A percentile compares a stretch with the other conserved stretches of the same genome.
Evolutionary conservation across 305 asterid species (phyloP).

Genomic region (Solanum hybrid): DNA sequence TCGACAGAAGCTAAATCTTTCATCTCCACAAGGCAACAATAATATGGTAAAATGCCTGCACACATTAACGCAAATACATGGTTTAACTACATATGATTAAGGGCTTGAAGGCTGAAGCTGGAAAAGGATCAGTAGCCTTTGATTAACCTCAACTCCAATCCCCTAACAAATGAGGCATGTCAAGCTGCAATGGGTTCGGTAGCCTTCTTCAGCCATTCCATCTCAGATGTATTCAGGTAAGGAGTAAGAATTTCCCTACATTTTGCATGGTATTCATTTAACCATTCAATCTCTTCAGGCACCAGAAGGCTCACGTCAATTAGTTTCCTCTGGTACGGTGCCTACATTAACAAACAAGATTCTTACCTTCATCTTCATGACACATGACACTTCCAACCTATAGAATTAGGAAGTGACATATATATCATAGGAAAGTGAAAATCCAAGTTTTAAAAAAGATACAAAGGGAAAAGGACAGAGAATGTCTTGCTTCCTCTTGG

Average conservation of each 20-base stretch:
- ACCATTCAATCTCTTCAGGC: slow-evolving; percentile 76
- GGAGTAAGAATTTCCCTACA: slow-evolving; percentile 71
- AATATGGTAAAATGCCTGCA: not conserved
- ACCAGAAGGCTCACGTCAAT: slow-evolving; percentile 57
- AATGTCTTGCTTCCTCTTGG: not conserved
- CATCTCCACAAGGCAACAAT: not conserved
- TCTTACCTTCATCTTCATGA: not conserved
- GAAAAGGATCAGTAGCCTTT: not conserved
- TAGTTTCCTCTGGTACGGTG: slow-evolving; percentile 80
- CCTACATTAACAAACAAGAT: slow-evolving; percentile 33
- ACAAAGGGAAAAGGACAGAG: not conserved
- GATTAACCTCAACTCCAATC: not conserved
- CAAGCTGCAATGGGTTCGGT: slow-evolving; percentile 51
- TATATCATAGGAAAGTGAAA: not conserved
- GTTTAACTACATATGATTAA: not conserved
- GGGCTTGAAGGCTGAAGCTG: not conserved
- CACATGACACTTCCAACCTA: not conserved
- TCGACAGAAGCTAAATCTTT: not conserved
- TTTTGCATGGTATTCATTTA: slow-evolving; percentile 61
- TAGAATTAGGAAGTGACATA: not conserved
- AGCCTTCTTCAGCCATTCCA: slow-evolving; percentile 85
- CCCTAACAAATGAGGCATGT: slow-evolving; percentile 1
- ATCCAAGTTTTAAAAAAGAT: not conserved
- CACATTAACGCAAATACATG: not conserved
- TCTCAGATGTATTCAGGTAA: slow-evolving; percentile 48